phyloP scores from a whole-genome alignment of 2,329 filamentous ascomycete species.

The Calonectria pteridis region DNA sequence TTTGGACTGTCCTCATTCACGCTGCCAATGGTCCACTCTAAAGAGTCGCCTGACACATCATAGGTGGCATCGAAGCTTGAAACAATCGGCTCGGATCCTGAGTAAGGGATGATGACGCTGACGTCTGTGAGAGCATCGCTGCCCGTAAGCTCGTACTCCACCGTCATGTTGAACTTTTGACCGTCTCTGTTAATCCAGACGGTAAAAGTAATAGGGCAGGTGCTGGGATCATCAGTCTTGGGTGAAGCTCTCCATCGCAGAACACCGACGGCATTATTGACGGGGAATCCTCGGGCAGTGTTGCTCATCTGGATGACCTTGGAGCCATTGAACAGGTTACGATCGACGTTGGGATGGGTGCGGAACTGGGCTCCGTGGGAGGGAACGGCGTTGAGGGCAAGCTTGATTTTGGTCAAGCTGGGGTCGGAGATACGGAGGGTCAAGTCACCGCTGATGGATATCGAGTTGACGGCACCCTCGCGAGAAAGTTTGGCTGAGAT shows the following conservation, averaged over 20 bases:
- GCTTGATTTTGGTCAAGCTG: slow-evolving; percentile 90
- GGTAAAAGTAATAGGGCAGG: slow-evolving; percentile 94
- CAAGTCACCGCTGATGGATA: slow-evolving; percentile 92
- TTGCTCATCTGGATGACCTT: slow-evolving; percentile 94
- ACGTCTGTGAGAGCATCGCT: slow-evolving; percentile 85
- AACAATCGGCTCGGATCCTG: slow-evolving; percentile 85
- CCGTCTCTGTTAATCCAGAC: slow-evolving; percentile 96
- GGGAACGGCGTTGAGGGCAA: slow-evolving; percentile 80
- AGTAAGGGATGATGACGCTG: slow-evolving; percentile 87
- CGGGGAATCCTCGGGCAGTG: slow-evolving; percentile 87
- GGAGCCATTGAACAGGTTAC: slow-evolving; percentile 83
- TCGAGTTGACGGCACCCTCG: slow-evolving; percentile 87
- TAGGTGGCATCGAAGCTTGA: slow-evolving; percentile 96
- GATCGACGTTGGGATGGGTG: slow-evolving; percentile 97
- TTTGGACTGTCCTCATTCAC: slow-evolving; percentile 85
- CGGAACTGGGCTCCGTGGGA: slow-evolving; percentile 91
- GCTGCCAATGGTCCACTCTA: slow-evolving; percentile 93
- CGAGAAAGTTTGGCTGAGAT: slow-evolving; percentile 90
- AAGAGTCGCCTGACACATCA: slow-evolving; percentile 89
- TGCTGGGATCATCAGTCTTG: slow-evolving; percentile 81
- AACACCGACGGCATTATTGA: slow-evolving; percentile 93
- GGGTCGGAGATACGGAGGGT: slow-evolving; percentile 91
- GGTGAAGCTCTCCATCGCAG: slow-evolving; percentile 91
- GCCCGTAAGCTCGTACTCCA: slow-evolving; percentile 95
- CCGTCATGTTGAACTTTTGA: slow-evolving; percentile 87